Evolutionary conservation across 179 eudicot genomes (phyloP), one percentile per base, ranked within the genome.

Genomic region (Spinacia oleracea): DNA sequence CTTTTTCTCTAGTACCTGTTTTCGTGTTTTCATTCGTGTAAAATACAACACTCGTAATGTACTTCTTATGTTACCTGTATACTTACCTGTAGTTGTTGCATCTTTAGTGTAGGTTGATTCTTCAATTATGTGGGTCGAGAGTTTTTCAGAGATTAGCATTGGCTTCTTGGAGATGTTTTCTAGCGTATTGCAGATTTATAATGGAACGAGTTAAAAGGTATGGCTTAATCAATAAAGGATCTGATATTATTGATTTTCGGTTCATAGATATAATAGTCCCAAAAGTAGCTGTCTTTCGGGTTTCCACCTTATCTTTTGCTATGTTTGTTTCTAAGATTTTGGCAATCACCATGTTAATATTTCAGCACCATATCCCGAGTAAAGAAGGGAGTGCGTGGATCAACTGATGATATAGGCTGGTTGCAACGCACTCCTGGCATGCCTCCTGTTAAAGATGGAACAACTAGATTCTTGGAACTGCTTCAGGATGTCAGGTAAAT

Each of bases 401-500:
- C 98, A 79, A 87, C 91, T 15, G 89, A 84, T 76, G 98, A 95
- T 84, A 93, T 95, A 83, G 98, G 98, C 50, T 95, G 98, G 98
- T 64, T 95, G 80, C 97, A 90, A 70, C 73, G 78, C 8, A 84
- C 87, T 81, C 92, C 97, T 74, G 91, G 89, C 72, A 81, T 95
- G 92, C 88, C 90, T 76, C 91, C 94, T 1, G 91, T 90, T 50
- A 78, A 76, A 80, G 97, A 95, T 83, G 97, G 98, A 81, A 90
- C 98, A 4, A 72, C 88, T 78, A 93, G 98, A 85, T 93, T 95
- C 72, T 81, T 83, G 78, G 91, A 95, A 81, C 85, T 95, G 32
- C 89, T 93, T 75, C 88, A 90, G 67, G 74, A 62, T 42, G 85
- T 90, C 71, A 93, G 97, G 98, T 95, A 83, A 63, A 31, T 51